Evolutionary conservation across 1,284 basidiomycete genomes (phyloP).

Genomic region (Puccinia coronata): DNA sequence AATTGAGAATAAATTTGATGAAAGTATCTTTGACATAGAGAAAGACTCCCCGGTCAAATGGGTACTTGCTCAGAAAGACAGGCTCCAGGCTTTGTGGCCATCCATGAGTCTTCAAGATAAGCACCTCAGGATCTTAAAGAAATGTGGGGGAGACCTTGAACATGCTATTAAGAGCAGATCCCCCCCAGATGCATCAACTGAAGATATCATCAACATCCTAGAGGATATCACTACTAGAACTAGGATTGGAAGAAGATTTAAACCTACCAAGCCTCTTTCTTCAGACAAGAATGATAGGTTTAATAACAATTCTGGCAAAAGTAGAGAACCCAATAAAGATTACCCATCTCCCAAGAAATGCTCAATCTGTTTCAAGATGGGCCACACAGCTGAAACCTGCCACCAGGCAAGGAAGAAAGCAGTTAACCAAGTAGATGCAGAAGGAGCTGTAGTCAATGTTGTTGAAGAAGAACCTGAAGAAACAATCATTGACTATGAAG

Average conservation of each 20-base stretch:
- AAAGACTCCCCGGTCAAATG: neutral
- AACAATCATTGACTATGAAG: neutral
- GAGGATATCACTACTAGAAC: constrained; percentile 14
- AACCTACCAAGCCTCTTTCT: neutral
- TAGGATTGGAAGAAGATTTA: neutral
- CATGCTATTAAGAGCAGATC: constrained; percentile 11
- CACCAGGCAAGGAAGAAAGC: neutral
- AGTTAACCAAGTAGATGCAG: neutral
- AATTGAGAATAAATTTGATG: neutral
- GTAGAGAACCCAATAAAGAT: neutral
- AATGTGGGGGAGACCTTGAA: constrained; percentile 1
- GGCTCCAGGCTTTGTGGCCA: neutral
- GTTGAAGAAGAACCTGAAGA: neutral
- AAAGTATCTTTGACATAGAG: neutral
- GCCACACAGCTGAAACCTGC: neutral
- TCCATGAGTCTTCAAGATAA: neutral
- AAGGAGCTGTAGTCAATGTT: neutral
- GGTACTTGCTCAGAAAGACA: neutral
- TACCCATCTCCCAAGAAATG: too few species aligned
- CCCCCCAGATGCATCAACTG: neutral
- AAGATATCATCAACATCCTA: neutral
- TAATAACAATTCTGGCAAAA: neutral
- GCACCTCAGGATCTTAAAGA: neutral
- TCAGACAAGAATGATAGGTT: neutral
- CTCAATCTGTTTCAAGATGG: neutral